Conservation (phyloP, 2,329 filamentous ascomycete genomes). For the Domatiomyces catenatus region DNA sequence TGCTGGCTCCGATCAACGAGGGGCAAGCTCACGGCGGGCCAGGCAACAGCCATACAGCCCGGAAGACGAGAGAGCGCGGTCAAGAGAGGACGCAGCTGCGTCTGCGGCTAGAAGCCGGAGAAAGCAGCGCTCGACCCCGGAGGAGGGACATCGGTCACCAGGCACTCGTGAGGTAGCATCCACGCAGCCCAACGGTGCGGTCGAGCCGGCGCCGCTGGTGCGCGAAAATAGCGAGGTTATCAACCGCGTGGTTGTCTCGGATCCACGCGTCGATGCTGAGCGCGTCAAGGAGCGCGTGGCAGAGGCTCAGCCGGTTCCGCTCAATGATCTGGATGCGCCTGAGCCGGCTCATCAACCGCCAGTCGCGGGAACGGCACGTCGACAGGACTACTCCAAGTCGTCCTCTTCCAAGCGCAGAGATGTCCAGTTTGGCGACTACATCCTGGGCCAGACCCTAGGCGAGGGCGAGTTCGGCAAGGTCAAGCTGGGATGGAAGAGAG, state of each 20-base stretch:
- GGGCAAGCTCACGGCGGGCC: slow-evolving; percentile 26
- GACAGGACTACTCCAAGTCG: slow-evolving; percentile 43
- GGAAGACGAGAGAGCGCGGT: slow-evolving; percentile 28
- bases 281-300: slow-evolving; percentile 55
- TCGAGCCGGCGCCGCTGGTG: slow-evolving; percentile 44
- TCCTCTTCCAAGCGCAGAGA: slow-evolving; percentile 44
- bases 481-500: slow-evolving; percentile 94
- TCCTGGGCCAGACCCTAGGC: slow-evolving; percentile 85
- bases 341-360: slow-evolving; percentile 34
- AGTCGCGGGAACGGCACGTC: slow-evolving; percentile 23
- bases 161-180: slow-evolving; percentile 25
- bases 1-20: slow-evolving; percentile 22
- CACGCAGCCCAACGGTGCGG: slow-evolving; percentile 26
- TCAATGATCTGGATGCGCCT: slow-evolving; percentile 34
- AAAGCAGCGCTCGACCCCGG: slow-evolving; percentile 32
- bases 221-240: slow-evolving; percentile 68
- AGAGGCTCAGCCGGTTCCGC: slow-evolving; percentile 37
- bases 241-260: slow-evolving; percentile 60
- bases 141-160: slow-evolving; percentile 29
- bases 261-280: slow-evolving; percentile 57
- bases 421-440: slow-evolving; percentile 88
- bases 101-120: slow-evolving; percentile 30
- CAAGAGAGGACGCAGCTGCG: slow-evolving; percentile 21
- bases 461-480: slow-evolving; percentile 99
- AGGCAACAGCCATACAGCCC: slow-evolving; percentile 27